Base-by-base conservation (phyloP, 164 flowering plant genomes). In the Liquidambar formosana region DNA sequence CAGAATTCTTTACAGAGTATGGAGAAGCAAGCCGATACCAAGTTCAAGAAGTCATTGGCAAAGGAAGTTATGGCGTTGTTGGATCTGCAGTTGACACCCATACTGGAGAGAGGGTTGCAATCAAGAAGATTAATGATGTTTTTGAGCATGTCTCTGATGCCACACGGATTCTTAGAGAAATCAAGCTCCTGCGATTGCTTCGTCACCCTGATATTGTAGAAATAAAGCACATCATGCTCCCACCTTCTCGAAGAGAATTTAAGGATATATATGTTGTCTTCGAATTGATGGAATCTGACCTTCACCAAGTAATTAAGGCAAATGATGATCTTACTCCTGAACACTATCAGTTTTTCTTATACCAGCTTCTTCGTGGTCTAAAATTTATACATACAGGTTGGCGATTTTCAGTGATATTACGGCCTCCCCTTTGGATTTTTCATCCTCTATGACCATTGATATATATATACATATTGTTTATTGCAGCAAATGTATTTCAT, bases 91-190 rank as follows among this genome's bases (percentile, higher is more conserved):
- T 85, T 28, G 96, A 90, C 64, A 74, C 88, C 28, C 90, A 82
- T 33, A 88, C 89, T 28, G 96, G 95, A 45, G 91, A 88, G 70
- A 84, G 48, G 63, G 95, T 90, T 71, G 95, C 96, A 23, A 90
- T 90, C 21, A 91, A 91, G 85, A 91, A 89, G 79, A 87, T 91
- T 23, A 76, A 87, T 77, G 92, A 91, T 74, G 93, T 91, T 18
- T 91, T 91, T 80, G 94, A 86, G 73, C 94, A 91, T 77, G 93
- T 91, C 12, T 91, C 96, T 76, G 94, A 91, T 78, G 96, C 96
- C 64, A 87, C 91, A 2, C 75, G 94, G 26, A 91, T 91, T 66
- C 79, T 91, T 11, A 80, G 96, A 71, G 96, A 90, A 78, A 90
- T 90, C 64, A 90, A 90, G 84, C 93, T 90, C 51, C 88, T 90